A percentile compares a stretch with the other conserved stretches of the same genome.
phyloP scores from a whole-genome alignment of 768 basidiomycete genomes.

The Boletellus sp. region DNA sequence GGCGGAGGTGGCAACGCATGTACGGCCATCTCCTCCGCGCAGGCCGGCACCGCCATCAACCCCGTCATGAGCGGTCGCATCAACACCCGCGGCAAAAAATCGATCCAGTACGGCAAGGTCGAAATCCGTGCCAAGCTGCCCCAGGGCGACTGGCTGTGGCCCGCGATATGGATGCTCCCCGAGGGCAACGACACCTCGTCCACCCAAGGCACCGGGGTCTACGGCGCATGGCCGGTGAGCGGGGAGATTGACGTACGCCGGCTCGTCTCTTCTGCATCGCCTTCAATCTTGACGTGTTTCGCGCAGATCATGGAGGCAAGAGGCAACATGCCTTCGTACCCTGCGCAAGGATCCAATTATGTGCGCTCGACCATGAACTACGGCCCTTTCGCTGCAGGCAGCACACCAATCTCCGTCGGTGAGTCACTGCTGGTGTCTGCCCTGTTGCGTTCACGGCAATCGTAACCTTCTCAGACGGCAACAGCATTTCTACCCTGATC shows the following conservation, averaged over 20 bases:
- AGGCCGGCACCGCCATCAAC: constrained; percentile 39
- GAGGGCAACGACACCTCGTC: constrained; percentile 20
- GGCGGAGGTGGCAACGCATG: constrained; percentile 30
- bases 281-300: neutral
- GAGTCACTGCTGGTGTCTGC: neutral
- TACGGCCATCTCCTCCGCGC: constrained; percentile 39
- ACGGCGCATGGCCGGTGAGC: constrained; percentile 45
- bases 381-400: constrained; percentile 46
- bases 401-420: constrained; percentile 31
- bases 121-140: constrained; percentile 63
- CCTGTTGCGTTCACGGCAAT: neutral
- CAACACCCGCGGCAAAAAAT: constrained; percentile 45
- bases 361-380: constrained; percentile 63
- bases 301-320: constrained; percentile 51
- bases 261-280: neutral
- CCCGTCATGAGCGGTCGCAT: constrained; percentile 55
- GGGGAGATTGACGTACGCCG: constrained; percentile 57
- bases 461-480: constrained; percentile 3
- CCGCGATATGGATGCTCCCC: constrained; percentile 33
- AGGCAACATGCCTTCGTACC: constrained; percentile 43
- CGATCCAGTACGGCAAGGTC: constrained; percentile 54
- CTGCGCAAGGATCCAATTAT: constrained; percentile 43
- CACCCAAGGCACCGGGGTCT: constrained; percentile 20
- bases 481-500: constrained; percentile 23
- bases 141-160: constrained; percentile 42